phyloP scores from a whole-genome alignment of 2,329 filamentous ascomycete genomes.

The Dothiorella sarmentorum region DNA sequence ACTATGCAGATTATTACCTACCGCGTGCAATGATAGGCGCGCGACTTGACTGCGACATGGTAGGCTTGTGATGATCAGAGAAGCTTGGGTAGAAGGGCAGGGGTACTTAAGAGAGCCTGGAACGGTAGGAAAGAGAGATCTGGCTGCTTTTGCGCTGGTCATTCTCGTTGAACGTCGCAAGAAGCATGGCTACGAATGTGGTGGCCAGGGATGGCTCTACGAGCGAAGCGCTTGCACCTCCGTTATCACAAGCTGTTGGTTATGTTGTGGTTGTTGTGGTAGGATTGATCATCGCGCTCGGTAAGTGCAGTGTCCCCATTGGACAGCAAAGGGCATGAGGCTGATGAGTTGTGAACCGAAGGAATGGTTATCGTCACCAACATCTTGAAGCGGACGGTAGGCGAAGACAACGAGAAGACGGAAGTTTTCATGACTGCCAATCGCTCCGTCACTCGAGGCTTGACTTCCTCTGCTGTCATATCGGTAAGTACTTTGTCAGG shows the following conservation, averaged over 20 bases:
- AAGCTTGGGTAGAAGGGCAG: not conserved
- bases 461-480: constrained; percentile 54
- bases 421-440: constrained; percentile 59
- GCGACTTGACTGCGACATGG: not conserved
- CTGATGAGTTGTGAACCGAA: constrained; percentile 20
- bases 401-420: constrained; percentile 51
- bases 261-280: constrained; percentile 44
- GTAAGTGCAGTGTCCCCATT: constrained; percentile 23
- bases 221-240: constrained; percentile 21
- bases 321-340: not conserved
- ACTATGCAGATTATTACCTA: not conserved
- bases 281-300: constrained; percentile 40
- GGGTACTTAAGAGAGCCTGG: not conserved
- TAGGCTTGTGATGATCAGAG: not conserved
- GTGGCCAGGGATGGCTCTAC: not conserved
- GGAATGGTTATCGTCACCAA: constrained; percentile 49
- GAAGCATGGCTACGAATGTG: not conserved
- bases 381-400: constrained; percentile 44
- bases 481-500: not conserved
- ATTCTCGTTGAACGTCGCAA: no score
- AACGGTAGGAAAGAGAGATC: not conserved
- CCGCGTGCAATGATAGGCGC: not conserved
- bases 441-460: constrained; percentile 48
- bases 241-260: constrained; percentile 34
- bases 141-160: no score